Conservation (phyloP, 1,139 yeast species). For the Komagataea norvegica region DNA sequence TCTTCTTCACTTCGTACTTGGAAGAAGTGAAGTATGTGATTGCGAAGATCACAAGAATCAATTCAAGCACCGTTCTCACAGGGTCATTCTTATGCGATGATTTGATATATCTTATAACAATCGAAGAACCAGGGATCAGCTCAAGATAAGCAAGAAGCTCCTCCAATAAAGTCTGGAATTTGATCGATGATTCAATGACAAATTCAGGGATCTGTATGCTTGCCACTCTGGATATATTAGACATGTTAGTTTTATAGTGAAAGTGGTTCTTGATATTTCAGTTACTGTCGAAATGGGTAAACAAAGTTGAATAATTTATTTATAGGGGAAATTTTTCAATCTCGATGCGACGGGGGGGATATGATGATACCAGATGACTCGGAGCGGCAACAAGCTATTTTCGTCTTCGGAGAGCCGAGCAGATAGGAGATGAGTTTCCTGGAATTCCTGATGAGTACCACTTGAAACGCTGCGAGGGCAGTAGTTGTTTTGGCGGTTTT, state of each 20-base stretch:
- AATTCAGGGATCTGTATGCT: slow-evolving; percentile 9
- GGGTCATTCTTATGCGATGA: slow-evolving; percentile 97
- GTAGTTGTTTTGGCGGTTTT: too few species aligned
- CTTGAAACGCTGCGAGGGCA: too few species aligned
- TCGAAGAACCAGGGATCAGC: slow-evolving; percentile 73
- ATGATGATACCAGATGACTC: too few species aligned
- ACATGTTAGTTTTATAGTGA: slow-evolving; percentile 4
- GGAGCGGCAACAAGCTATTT: too few species aligned
- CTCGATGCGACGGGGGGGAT: too few species aligned
- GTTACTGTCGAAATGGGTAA: too few species aligned
- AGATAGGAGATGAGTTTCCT: too few species aligned
- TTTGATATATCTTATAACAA: slow-evolving; percentile 68
- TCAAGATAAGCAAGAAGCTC: slow-evolving; percentile 14
- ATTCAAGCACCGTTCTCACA: slow-evolving; percentile 77
- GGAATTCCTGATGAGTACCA: too few species aligned
- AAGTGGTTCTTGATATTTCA: too few species aligned
- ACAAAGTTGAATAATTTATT: too few species aligned
- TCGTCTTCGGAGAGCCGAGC: too few species aligned
- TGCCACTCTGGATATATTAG: slow-evolving; percentile 7
- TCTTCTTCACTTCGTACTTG: slow-evolving; percentile 73
- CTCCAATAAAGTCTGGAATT: slow-evolving; percentile 1
- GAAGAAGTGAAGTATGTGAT: slow-evolving; percentile 78
- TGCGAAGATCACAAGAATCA: slow-evolving; percentile 77
- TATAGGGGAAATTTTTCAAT: too few species aligned
- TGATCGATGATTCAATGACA: slow-evolving; percentile 7